Evolutionary conservation across 768 basidiomycete species (phyloP), one percentile per base, ranked within the genome.

Genomic region (Glaciozyma antarctica): DNA sequence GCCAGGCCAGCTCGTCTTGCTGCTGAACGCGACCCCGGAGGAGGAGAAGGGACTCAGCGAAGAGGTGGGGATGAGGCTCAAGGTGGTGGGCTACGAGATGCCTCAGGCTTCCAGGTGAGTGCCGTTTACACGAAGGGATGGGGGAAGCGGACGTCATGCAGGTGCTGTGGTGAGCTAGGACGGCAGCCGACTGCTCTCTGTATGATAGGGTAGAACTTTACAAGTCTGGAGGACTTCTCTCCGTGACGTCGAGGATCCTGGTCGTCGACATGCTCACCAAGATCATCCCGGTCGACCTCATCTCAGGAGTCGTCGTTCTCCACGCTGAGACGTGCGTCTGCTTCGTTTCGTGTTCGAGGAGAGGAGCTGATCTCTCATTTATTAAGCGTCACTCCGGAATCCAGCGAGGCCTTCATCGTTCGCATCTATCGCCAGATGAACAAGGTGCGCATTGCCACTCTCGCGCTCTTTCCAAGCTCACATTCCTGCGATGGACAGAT

Each of bases 31-130:
- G 0, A 82, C 61, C 13, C 54, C 85, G 0, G 89, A 92, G 69
- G 95, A 97, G 75, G 93, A 94, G 74, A 81, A 85, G 2, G 90
- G 86, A 9, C 88, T 98, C 43, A 90, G 89, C 1, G 92, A 95
- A 70, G 90, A 95, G 75, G 81, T 99, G 41, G 86, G 90, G 1
- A 84, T 91, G 16, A 90, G 91, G 0, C 78, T 98, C 64, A 81
- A 90, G 19, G 81, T 88, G 5, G 83, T 98, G 10, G 85, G 82
- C 1, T 88, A 90, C 75, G 93, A 97, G 76, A 87, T 85, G 68
- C 82, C 81, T 17, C 81, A 80, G 12, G 56, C 61, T 0, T 26
- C 72, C 85, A 86, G 75, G 88, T 93, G 47, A 81, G 94, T 90
- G 88, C 57, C 54, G 83, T 76, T n/a, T 22, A 5, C 30, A 9